A percentile compares a stretch with the other conserved stretches of the same genome.
Conservation (phyloP, 2,329 filamentous ascomycete species). For the Pyricularia pennisetigena region DNA sequence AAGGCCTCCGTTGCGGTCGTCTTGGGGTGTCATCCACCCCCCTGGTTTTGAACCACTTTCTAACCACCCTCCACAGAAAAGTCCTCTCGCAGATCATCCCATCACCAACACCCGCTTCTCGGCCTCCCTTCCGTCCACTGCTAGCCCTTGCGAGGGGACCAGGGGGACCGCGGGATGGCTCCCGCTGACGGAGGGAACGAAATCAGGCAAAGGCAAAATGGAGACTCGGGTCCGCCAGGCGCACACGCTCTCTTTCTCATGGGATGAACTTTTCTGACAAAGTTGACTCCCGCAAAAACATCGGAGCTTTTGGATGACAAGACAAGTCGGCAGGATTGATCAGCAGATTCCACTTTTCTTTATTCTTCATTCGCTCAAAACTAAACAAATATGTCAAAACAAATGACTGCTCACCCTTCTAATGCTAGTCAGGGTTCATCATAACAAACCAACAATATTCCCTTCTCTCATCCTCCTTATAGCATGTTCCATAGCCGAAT, state of each 20-base stretch:
- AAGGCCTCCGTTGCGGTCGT: neutral
- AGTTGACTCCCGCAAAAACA: neutral
- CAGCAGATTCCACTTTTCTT: neutral
- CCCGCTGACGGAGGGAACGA: neutral
- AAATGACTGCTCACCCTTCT: neutral
- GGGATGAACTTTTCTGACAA: neutral
- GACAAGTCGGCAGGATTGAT: neutral
- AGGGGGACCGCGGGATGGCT: neutral
- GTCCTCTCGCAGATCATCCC: neutral
- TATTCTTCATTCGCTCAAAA: neutral
- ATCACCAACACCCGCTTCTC: neutral
- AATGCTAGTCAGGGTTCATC: neutral
- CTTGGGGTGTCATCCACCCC: neutral
- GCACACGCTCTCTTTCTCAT: neutral
- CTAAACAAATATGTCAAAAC: neutral
- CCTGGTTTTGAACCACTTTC: neutral
- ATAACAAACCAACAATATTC: neutral
- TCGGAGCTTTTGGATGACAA: neutral
- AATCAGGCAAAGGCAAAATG: neutral
- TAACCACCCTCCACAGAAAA: neutral
- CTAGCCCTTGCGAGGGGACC: neutral
- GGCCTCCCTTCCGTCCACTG: neutral
- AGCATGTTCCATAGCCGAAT: neutral
- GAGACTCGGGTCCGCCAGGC: neutral
- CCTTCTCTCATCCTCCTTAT: too few species aligned